phyloP scores from a whole-genome alignment of 2,329 filamentous ascomycete genomes.

The Penicillium hordei region DNA sequence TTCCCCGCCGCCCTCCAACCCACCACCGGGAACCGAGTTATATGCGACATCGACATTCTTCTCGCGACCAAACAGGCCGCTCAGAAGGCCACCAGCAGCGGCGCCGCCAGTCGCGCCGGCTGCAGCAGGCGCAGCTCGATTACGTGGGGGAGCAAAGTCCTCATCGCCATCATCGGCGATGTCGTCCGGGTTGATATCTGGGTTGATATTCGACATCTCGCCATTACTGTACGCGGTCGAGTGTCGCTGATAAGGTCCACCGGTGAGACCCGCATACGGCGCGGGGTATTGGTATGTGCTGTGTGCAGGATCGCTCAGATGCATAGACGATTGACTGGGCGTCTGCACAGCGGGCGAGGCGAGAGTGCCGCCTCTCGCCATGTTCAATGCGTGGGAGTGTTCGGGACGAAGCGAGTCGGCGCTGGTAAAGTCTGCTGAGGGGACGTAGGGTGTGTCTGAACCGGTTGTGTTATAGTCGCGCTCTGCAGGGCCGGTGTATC shows the following conservation, averaged over 20 bases:
- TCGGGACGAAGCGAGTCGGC: slow-evolving; percentile 35
- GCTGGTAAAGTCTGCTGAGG: slow-evolving; percentile 20
- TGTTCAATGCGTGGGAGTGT: slow-evolving; percentile 42
- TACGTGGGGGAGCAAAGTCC: slow-evolving; percentile 59
- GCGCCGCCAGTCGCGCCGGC: slow-evolving; percentile 49
- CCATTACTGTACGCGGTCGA: slow-evolving; percentile 50
- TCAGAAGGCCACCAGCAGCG: slow-evolving; percentile 45
- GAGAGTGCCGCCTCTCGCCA: slow-evolving; percentile 35
- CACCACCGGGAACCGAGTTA: slow-evolving; percentile 51
- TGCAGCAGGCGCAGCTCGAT: slow-evolving; percentile 4
- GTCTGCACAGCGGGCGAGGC: slow-evolving; percentile 36
- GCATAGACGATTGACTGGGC: slow-evolving; percentile 35
- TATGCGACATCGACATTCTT: slow-evolving; percentile 53
- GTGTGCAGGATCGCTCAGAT: slow-evolving; percentile 29
- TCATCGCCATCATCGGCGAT: slow-evolving; percentile 89
- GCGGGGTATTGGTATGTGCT: slow-evolving; percentile 45
- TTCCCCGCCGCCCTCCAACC: slow-evolving; percentile 53
- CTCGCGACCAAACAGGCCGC: slow-evolving; percentile 44
- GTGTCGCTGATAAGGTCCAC: slow-evolving; percentile 67
- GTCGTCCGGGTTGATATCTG: slow-evolving; percentile 74
- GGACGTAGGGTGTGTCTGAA: slow-evolving; percentile 41
- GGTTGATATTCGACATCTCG: slow-evolving; percentile 60
- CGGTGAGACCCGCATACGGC: slow-evolving; percentile 43
- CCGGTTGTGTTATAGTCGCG: slow-evolving; percentile 36
- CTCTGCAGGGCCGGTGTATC: slow-evolving; percentile 35